A percentile compares a stretch with the other conserved stretches of the same genome.
Conservation (phyloP, 768 basidiomycete species). For the Trametes coccinea region DNA sequence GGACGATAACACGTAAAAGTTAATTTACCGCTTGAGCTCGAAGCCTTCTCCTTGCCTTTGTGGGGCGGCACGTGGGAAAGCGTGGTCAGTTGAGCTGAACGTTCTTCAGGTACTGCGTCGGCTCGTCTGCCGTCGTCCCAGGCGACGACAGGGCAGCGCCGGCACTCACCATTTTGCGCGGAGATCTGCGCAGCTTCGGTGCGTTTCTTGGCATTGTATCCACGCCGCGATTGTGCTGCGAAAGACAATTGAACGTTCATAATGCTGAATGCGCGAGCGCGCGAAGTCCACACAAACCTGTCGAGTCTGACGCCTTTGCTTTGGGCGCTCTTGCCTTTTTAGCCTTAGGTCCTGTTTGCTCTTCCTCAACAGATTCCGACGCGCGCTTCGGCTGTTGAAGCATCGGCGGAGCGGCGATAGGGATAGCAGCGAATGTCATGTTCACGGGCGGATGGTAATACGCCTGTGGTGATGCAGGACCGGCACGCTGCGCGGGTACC, state of each 20-base stretch:
- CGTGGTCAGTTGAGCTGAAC: constrained; percentile 33
- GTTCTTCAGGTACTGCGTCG: neutral
- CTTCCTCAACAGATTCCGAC: constrained; percentile 40
- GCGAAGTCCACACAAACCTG: constrained; percentile 27
- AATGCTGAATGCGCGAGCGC: too few species aligned
- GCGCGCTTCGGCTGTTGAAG: constrained; percentile 36
- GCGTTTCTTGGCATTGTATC: constrained; percentile 72
- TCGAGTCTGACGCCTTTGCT: constrained; percentile 32
- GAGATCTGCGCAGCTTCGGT: constrained; percentile 66
- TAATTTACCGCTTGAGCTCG: constrained; percentile 17
- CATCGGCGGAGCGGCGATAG: constrained; percentile 11
- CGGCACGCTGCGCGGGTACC: constrained; percentile 24
- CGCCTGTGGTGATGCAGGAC: constrained; percentile 15
- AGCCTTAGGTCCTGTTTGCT: constrained; percentile 43
- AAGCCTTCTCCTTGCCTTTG: constrained; percentile 48
- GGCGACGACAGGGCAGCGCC: constrained; percentile 6
- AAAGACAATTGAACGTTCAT: neutral
- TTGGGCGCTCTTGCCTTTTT: constrained; percentile 49
- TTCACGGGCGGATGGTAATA: constrained; percentile 16
- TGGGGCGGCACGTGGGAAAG: constrained; percentile 39
- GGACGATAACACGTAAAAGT: constrained; percentile 29
- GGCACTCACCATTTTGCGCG: constrained; percentile 58
- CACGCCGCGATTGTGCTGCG: constrained; percentile 54
- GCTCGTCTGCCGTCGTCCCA: constrained; percentile 6
- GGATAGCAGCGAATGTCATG: constrained; percentile 15